Base-by-base conservation (phyloP, 306 rosid genomes). In the Begonia fuchsioides region DNA sequence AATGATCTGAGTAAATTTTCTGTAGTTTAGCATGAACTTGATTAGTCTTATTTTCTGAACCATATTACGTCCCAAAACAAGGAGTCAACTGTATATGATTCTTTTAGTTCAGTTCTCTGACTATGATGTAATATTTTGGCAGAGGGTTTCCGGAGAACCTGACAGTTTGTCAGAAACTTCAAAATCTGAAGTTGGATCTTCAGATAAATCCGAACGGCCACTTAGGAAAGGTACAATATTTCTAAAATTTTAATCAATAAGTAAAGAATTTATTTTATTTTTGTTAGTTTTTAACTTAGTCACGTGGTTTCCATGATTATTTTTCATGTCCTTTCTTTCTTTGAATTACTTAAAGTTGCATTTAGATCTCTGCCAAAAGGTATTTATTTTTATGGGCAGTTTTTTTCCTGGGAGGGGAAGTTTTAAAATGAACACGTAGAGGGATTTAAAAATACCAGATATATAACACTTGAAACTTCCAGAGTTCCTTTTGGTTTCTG, bases 141-240 rank as follows among this genome's bases (percentile, higher is more conserved):
- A 81, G 97, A 67, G 70, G 20, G 68, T 68, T 26, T 40, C 68
- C 39, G 79, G 75, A 54, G 95, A 71, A 57, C 51, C 66, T 44
- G 76, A 71, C 45, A 59, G 54, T 68, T 63, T 57, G 9, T 10
- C 84, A 8, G 82, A 67, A 58, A 47, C 79, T 54, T 67, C 90
- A 45, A 65, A 65, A 49, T 72, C 78, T n/a, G 71, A 65, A 62
- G 76, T 45, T 18, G 79, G 71, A 39, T 54, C 80, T 58, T 47
- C 90, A 41, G 72, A 69, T 57, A 60, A 72, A 47, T 76, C 73
- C 44, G 64, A 68, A 69, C 53, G 61, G 61, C 80, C 75, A 17
- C 54, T 90, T 51, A 84, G 70, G 68, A 90, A 77, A 90, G 97
- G 97, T 84, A 56, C 53, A 50, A 19, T 40, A 44, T 64, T 43